Evolutionary conservation across 768 basidiomycete genomes (phyloP).

Genomic region (Sutorius australiensis): DNA sequence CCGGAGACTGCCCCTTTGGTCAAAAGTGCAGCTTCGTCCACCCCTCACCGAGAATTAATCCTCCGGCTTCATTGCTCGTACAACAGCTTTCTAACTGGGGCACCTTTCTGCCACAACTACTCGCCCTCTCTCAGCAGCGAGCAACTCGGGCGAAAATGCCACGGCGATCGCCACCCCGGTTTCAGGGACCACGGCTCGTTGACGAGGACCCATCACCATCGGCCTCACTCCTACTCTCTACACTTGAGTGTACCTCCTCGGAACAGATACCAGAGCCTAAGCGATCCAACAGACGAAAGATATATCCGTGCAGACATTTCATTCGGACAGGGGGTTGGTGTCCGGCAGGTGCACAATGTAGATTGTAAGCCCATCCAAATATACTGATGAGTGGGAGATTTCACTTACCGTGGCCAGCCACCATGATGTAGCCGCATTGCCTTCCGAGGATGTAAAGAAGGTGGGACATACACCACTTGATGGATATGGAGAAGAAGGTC

Average conservation of each 20-base stretch:
- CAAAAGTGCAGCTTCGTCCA: slow-evolving; percentile 39
- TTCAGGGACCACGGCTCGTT: slow-evolving; percentile 9
- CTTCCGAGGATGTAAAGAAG: slow-evolving; percentile 18
- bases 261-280: slow-evolving; percentile 4
- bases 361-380: slow-evolving; percentile 34
- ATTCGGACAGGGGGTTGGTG: slow-evolving; percentile 41
- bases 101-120: slow-evolving; percentile 13
- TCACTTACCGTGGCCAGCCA: slow-evolving; percentile 8
- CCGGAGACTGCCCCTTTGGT: slow-evolving; percentile 37
- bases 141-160: background rate
- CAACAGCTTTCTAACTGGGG: slow-evolving; percentile 17
- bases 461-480: slow-evolving; percentile 5
- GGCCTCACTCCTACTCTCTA: slow-evolving; percentile 22
- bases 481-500: slow-evolving; percentile 5
- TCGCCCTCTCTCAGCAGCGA: slow-evolving; percentile 9
- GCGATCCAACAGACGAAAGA: slow-evolving; percentile 22
- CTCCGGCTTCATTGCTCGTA: slow-evolving; percentile 14
- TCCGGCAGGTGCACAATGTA: slow-evolving; percentile 39
- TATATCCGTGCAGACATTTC: slow-evolving; percentile 40
- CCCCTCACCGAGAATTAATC: slow-evolving; percentile 13
- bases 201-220: slow-evolving; percentile 21
- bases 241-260: slow-evolving; percentile 16
- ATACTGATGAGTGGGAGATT: background rate
- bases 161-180: slow-evolving; percentile 1
- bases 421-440: slow-evolving; percentile 19